phyloP scores from a whole-genome alignment of 441 rosid genomes.

The Omphalea diandra region DNA sequence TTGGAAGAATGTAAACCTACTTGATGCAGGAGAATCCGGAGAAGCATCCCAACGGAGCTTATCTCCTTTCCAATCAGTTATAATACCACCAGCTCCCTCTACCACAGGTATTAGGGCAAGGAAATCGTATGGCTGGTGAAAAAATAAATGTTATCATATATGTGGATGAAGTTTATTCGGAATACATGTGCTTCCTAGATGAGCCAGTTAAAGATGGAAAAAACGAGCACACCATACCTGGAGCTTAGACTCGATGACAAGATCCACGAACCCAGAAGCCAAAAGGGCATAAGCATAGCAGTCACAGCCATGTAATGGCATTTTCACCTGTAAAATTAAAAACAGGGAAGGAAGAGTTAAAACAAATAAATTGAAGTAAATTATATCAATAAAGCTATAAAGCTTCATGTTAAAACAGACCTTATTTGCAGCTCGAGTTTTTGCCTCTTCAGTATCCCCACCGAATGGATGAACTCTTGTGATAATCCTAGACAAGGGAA shows the following conservation, averaged over 20 bases:
- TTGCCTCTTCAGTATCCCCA: conserved; percentile 77
- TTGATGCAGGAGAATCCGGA: conserved; percentile 50
- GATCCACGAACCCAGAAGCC: conserved; percentile 96
- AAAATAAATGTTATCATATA: conserved; percentile 15
- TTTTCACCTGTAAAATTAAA: conserved; percentile 84
- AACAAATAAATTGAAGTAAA: no score
- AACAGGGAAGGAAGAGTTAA: no score
- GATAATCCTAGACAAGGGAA: conserved; percentile 57
- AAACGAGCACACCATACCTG: conserved; percentile 45
- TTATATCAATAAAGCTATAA: no score
- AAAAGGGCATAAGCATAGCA: conserved; percentile 97
- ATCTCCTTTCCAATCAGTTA: conserved; percentile 84
- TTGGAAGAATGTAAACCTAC: conserved; percentile 34
- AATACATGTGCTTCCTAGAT: not conserved
- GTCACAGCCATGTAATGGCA: conserved; percentile 92
- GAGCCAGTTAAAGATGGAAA: not conserved
- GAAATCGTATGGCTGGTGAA: conserved; percentile 86
- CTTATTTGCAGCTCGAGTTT: conserved; percentile 82
- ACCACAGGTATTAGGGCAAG: conserved; percentile 87
- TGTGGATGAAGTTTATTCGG: not conserved
- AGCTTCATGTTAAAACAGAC: no score
- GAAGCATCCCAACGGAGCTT: conserved; percentile 79
- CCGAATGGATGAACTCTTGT: conserved; percentile 93
- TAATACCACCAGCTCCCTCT: conserved; percentile 86
- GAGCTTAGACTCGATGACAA: conserved; percentile 87